Evolutionary conservation across 2,329 filamentous ascomycete species (phyloP), one percentile per base, ranked within the genome.

Genomic region (Rhinocladiella similis): DNA sequence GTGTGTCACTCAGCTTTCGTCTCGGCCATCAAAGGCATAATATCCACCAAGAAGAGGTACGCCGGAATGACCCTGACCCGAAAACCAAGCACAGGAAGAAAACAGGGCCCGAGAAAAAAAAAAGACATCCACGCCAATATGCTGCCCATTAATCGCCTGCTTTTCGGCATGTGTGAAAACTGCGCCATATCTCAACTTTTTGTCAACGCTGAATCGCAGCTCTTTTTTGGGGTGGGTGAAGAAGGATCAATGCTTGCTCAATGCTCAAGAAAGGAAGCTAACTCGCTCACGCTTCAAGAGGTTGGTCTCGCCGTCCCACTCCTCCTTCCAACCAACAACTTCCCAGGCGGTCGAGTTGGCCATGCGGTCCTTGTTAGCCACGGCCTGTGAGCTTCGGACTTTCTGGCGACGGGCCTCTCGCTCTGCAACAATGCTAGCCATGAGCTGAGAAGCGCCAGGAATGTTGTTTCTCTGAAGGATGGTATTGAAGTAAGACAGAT

Each of bases 261-360:
- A 42, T 48, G 54, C 10, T 33, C 29, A 33, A 25, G 57, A 36
- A 16, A 65, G 49, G 52, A 59, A 66, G n/a, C 60, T 59, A 12
- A 66, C 62, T 25, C 57, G 59, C 35, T 66, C 62, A 36, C 59
- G 39, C 10, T 27, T 16, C 18, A 63, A 56, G 12, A 54, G 48
- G 27, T 51, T 33, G 29, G 29, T 33, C 29, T 33, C 57, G 4
- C 57, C 56, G 1, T 54, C 47, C 13, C 63, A 45, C n/a, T 39
- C 56, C 45, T 66, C 63, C 36, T 54, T 51, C 35, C 56, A 56
- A 19, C 62, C 63, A 3, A 61, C 63, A 13, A 54, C 45, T 42
- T 64, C 61, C 63, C 62, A 66, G n/a, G 38, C 42, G 16, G 48
- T 36, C 14, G 62, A 62, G 20, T 63, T 51, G 9, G 50, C 54